Conservation (phyloP, 768 basidiomycete genomes). For the Leccinum ochraceum region DNA sequence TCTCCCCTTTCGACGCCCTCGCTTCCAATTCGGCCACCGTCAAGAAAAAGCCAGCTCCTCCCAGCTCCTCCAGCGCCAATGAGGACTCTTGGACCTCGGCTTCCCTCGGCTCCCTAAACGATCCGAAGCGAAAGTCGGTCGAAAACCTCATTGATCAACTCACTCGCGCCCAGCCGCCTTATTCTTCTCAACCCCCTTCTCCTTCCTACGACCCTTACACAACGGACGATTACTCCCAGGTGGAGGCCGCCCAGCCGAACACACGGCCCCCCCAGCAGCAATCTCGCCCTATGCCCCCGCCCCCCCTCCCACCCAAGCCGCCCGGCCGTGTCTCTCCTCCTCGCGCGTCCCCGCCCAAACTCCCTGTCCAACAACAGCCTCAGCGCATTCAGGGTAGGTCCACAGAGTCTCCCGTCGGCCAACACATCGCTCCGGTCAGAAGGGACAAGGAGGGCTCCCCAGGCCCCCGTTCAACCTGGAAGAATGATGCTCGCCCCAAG, state of each 20-base stretch:
- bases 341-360: conserved; percentile 66
- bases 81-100: conserved; percentile 61
- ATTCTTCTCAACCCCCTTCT: conserved; percentile 39
- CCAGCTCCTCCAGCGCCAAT: conserved; percentile 43
- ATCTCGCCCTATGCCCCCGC: conserved; percentile 45
- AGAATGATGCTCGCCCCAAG: conserved; percentile 39
- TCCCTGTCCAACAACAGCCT: conserved; percentile 44
- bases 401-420: conserved; percentile 50
- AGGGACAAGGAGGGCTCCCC: conserved; percentile 76
- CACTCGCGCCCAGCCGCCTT: conserved; percentile 46
- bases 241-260: conserved; percentile 33
- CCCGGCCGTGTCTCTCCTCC: conserved; percentile 49
- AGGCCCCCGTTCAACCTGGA: conserved; percentile 51
- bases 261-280: conserved; percentile 20
- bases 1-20: conserved; percentile 83
- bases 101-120: conserved; percentile 30
- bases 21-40: conserved; percentile 43
- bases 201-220: conserved; percentile 38
- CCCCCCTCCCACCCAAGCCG: conserved; percentile 66
- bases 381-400: conserved; percentile 48
- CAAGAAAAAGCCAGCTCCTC: conserved; percentile 65
- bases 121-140: conserved; percentile 80
- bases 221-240: conserved; percentile 49
- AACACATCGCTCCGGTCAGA: conserved; percentile 39
- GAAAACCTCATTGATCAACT: conserved; percentile 80